Base-by-base conservation (phyloP, 495 filamentous ascomycete genomes). In the Rostrohypoxylon terebratum region DNA sequence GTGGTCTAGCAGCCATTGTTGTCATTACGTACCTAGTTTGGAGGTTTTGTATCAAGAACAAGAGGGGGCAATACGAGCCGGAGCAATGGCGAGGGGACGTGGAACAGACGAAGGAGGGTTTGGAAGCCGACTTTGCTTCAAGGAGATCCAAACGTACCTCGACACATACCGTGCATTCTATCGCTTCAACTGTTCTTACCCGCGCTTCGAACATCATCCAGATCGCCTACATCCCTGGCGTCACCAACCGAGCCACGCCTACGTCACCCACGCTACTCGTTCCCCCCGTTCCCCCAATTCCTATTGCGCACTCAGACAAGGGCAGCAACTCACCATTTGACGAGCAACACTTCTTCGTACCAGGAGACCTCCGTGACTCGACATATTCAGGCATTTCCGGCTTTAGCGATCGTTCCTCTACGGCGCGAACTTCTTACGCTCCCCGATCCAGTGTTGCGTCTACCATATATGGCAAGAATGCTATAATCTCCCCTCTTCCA, bases 171-270 rank as follows among this genome's bases (percentile, higher is more conserved):
- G 91, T 93, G 60, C 87, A 90, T 69, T 98, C 94, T 40, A 93
- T 98, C 75, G 96, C 96, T 14, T 97, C 94, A 9, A 98, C 95
- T 55, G 93, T 98, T 60, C 89, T 97, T 61, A 98, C 96, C 5
- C 91, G 96, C 51, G 96, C 96, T 48, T 98, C 95, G 66, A 98
- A 99, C 82, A 93, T 99, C 77, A 99, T 99, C 68, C 96, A 98
- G 81, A 99, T 99, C 79, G 96, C 96, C 48, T 99, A 98, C 79
- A 98, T 99, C 71, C 96, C 96, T 54, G 96, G 96, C 50, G 94
- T 98, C 77, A 98, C 94, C 62, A 98, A 98, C 81, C 88, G 96
- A 51, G 94, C 94, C 3, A 89, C 91, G 1, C 92, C 92, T 9
- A 88, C 92, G 31, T 94, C 92, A 1, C 93, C 94, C 8, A 90